Conservation (phyloP, 139 green algal species). For the Chlamydomonas asymmetrica region DNA sequence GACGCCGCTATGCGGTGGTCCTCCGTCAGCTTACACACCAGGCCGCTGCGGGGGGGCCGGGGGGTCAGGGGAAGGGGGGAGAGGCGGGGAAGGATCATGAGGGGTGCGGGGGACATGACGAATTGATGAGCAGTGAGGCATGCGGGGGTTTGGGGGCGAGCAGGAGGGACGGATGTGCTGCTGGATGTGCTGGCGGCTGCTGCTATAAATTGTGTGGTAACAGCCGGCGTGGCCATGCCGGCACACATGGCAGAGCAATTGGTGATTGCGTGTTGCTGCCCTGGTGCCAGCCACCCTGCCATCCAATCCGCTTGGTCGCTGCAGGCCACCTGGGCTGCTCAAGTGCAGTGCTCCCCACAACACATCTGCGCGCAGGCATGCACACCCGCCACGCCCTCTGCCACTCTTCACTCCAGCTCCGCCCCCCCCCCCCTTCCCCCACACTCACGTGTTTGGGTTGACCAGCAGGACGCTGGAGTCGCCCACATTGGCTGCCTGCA, state of each 20-base stretch:
- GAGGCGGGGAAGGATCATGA: not conserved
- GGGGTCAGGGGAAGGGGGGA: not conserved
- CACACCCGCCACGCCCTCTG: not conserved
- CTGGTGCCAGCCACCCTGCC: no score
- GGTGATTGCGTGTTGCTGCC: no score
- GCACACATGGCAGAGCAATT: no score
- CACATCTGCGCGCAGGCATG: not conserved
- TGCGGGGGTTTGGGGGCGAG: no score
- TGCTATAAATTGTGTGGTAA: not conserved
- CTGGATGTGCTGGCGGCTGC: no score
- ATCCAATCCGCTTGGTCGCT: no score
- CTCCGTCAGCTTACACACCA: constrained; percentile 37
- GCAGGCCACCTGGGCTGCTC: no score
- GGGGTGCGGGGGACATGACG: not conserved
- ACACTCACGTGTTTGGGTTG: constrained; percentile 27
- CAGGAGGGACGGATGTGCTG: no score
- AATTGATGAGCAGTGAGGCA: not conserved
- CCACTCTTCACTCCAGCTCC: not conserved
- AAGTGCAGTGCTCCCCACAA: not conserved
- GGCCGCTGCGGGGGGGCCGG: not conserved
- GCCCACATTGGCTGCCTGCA: constrained; percentile 57
- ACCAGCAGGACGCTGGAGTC: constrained; percentile 53
- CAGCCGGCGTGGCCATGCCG: not conserved
- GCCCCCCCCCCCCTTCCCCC: not conserved
- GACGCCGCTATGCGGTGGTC: constrained; percentile 61